Percentiles rank a stretch among this genome's conserved stretches.
These are phyloP conservation scores for Nicotiana undulata DNA, from an alignment of 257 asterid genomes.

Conservation along the genomic window DNA sequence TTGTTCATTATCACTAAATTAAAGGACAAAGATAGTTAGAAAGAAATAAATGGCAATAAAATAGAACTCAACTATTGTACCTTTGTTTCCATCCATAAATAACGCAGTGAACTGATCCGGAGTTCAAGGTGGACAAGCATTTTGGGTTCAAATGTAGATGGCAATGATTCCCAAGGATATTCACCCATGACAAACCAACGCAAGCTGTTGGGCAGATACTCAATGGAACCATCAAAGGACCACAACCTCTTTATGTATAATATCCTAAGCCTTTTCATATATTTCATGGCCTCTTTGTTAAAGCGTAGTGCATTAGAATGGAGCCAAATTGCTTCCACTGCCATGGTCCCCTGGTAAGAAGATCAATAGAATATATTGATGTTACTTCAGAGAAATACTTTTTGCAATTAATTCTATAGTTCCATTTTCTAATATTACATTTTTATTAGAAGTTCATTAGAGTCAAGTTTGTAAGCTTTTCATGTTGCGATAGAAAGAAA, in stretches of 20 bases:
- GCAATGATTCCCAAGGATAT: not conserved
- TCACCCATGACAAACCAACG: not conserved
- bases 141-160: not conserved
- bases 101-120: not conserved
- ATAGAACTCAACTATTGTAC: not conserved
- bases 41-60: not conserved
- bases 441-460: no score
- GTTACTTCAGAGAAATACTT: no score
- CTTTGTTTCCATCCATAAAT: not conserved
- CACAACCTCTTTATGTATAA: not conserved
- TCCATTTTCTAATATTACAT: no score
- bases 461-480: no score
- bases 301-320: not conserved
- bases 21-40: not conserved
- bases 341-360: not conserved
- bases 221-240: not conserved
- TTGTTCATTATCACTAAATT: not conserved
- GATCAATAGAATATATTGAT: not conserved
- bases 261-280: not conserved
- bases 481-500: no score
- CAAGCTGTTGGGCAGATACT: not conserved
- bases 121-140: not conserved
- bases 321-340: not conserved
- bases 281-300: not conserved
- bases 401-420: no score